Evolutionary conservation across 495 filamentous ascomycete genomes (phyloP).

Genomic region (Xylaria palmicola): DNA sequence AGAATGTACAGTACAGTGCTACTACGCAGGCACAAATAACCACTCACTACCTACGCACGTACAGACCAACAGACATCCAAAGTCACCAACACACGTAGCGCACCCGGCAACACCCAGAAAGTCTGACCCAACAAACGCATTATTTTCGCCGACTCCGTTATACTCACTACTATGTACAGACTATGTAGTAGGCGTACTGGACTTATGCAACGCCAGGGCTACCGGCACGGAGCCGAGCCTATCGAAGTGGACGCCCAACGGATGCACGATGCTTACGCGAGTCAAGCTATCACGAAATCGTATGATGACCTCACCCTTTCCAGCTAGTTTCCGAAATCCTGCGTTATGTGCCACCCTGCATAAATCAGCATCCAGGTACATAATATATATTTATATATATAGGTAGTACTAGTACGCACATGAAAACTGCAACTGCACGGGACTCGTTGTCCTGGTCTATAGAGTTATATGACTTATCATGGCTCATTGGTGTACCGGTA

Average conservation of each 20-base stretch:
- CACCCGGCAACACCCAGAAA: neutral
- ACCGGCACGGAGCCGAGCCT: slow-evolving; percentile 3
- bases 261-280: slow-evolving; percentile 7
- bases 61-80: neutral
- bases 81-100: no score
- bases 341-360: neutral
- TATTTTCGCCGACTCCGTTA: no score
- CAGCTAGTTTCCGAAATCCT: neutral
- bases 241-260: neutral
- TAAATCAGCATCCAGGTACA: no score
- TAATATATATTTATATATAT: no score
- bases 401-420: no score
- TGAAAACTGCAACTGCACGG: no score
- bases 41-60: no score
- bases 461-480: slow-evolving; percentile 7
- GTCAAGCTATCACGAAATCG: slow-evolving; percentile 1
- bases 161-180: no score
- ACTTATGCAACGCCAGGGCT: slow-evolving; percentile 7
- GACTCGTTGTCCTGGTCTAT: neutral
- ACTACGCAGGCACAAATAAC: no score
- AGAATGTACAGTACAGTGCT: no score
- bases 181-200: no score
- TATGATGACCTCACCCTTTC: neutral
- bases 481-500: neutral
- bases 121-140: neutral